These are phyloP conservation scores for Boletus mariae DNA, from an alignment of 1,284 basidiomycete species.

Conservation along the genomic window DNA sequence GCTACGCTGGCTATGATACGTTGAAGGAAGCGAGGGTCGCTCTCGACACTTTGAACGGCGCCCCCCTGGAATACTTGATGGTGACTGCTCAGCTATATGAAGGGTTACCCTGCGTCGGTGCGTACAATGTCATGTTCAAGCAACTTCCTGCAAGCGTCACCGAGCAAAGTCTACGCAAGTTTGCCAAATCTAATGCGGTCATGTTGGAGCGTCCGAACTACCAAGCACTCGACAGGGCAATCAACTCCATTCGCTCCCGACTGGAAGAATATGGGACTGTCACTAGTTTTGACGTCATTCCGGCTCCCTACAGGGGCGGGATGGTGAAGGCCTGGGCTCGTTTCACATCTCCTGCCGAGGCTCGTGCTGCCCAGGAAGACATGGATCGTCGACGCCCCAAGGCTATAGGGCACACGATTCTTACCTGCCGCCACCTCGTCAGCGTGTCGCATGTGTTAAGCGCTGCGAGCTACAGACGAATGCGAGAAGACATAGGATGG, in stretches of 20 bases:
- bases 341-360: conserved; percentile 47
- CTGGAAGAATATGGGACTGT: conserved; percentile 42
- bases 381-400: conserved; percentile 44
- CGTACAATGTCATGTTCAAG: conserved; percentile 53
- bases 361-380: conserved; percentile 43
- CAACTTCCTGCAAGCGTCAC: conserved; percentile 47
- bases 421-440: conserved; percentile 50
- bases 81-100: conserved; percentile 47
- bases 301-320: conserved; percentile 51
- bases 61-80: conserved; percentile 36
- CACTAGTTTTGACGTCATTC: conserved; percentile 42
- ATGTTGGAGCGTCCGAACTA: conserved; percentile 54
- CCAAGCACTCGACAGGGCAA: conserved; percentile 36
- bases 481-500: conserved; percentile 38
- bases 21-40: conserved; percentile 45
- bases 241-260: conserved; percentile 38
- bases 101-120: conserved; percentile 54
- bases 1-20: conserved; percentile 56
- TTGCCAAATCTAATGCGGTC: conserved; percentile 45
- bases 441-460: conserved; percentile 44
- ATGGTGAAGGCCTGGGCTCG: conserved; percentile 49
- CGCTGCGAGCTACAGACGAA: conserved; percentile 33
- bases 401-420: conserved; percentile 38
- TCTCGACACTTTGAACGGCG: conserved; percentile 37
- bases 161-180: conserved; percentile 41